A percentile compares a stretch with the other conserved stretches of the same genome.
phyloP scores from a whole-genome alignment of 306 rosid genomes.

The Cucumis sativus region DNA sequence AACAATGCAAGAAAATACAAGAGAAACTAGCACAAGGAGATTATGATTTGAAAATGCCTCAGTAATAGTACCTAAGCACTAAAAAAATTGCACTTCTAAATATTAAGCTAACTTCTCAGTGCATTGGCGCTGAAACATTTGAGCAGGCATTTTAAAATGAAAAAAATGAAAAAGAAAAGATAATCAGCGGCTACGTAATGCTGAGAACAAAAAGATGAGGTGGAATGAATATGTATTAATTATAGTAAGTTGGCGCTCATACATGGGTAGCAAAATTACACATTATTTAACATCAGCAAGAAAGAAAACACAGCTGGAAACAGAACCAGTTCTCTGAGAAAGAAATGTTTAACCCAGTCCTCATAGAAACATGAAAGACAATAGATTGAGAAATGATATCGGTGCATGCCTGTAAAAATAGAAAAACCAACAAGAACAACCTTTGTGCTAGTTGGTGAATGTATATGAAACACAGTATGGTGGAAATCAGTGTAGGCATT shows the following conservation, averaged over 20 bases:
- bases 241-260: not conserved
- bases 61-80: not conserved
- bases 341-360: not conserved
- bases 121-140: not conserved
- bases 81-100: not conserved
- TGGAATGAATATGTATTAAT: not conserved
- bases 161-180: not conserved
- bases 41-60: not conserved
- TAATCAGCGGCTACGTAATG: not conserved
- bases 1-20: not conserved
- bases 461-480: conserved; percentile 97
- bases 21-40: conserved; percentile 3
- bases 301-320: not conserved
- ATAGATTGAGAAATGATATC: not conserved
- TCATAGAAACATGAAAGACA: not conserved
- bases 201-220: not conserved
- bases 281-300: not conserved
- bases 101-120: not conserved
- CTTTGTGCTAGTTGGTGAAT: conserved; percentile 82
- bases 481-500: conserved; percentile 99
- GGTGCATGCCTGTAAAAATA: not conserved
- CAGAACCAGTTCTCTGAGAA: not conserved
- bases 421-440: conserved; percentile 23
- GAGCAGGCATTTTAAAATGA: not conserved
- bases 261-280: not conserved